Percentiles rank a stretch among this genome's conserved stretches.
These are phyloP conservation scores for Lasiodiplodia citricola DNA, from an alignment of 2,329 filamentous ascomycete genomes.

Conservation along the genomic window DNA sequence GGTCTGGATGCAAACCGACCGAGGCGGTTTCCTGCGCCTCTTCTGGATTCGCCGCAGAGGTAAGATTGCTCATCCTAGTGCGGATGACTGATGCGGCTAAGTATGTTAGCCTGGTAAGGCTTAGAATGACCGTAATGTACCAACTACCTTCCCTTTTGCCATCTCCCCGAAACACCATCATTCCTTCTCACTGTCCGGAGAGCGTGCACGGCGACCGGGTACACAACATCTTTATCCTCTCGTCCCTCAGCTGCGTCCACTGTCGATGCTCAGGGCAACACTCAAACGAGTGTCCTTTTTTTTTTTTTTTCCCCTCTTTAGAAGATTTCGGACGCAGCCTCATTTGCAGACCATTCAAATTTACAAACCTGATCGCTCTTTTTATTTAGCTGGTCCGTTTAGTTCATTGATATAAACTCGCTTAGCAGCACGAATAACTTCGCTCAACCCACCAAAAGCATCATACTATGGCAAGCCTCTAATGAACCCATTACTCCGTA, in stretches of 20 bases:
- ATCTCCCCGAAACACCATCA: background rate
- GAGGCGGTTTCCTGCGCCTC: background rate
- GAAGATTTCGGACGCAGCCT: no score
- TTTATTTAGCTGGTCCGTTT: no score
- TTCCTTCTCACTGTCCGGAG: background rate
- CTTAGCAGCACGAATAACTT: no score
- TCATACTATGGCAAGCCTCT: no score
- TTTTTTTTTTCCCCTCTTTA: background rate
- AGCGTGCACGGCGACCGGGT: background rate
- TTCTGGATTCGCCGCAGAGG: background rate
- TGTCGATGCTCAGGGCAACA: background rate
- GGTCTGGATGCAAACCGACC: background rate
- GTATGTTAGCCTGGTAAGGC: background rate
- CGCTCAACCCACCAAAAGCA: no score
- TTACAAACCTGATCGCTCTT: background rate
- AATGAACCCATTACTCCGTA: background rate
- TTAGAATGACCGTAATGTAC: background rate
- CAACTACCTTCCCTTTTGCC: background rate
- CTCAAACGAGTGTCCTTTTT: background rate
- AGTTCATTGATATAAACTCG: no score
- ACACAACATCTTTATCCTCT: background rate
- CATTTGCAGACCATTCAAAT: background rate
- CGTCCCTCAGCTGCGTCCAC: background rate
- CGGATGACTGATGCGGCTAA: background rate
- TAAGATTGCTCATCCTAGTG: background rate